Conservation (phyloP, 345 rosid species). For the Geranium rotundifolium region DNA sequence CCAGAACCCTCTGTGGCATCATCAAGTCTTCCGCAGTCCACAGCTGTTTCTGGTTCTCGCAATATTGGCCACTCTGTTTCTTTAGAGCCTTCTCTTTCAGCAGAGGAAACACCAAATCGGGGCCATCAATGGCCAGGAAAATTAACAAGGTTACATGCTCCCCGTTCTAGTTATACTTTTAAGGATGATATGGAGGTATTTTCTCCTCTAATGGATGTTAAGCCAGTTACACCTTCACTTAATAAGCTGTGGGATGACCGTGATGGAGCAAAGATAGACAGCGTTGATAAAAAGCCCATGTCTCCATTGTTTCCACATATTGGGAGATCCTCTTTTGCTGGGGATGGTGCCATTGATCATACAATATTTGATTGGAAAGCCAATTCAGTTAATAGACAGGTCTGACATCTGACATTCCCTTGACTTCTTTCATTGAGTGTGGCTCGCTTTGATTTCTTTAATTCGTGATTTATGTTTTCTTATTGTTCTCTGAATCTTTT, state of each 20-base stretch:
- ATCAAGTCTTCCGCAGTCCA: conserved; percentile 38
- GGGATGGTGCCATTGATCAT: conserved; percentile 52
- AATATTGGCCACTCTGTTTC: conserved; percentile 25
- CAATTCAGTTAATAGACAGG: conserved; percentile 65
- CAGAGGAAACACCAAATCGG: conserved; percentile 64
- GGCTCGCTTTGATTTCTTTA: too few relatives aligned
- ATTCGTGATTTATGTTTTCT: too few relatives aligned
- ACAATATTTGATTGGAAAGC: conserved; percentile 76
- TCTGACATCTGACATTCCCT: conserved; percentile 15
- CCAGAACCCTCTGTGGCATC: conserved; percentile 38
- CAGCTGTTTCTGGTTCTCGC: conserved; percentile 39
- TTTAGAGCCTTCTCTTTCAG: conserved; percentile 27
- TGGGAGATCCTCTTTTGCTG: conserved; percentile 55
- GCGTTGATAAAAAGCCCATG: conserved; percentile 53
- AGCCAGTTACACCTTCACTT: conserved; percentile 68
- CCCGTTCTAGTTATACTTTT: conserved; percentile 50
- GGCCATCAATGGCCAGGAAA: conserved; percentile 52
- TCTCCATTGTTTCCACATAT: conserved; percentile 50
- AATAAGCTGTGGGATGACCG: conserved; percentile 64
- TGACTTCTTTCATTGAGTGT: not conserved
- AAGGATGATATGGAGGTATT: conserved; percentile 93
- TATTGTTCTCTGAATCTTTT: conserved; percentile 1
- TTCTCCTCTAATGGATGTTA: conserved; percentile 80
- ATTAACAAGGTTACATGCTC: conserved; percentile 62
- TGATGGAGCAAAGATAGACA: conserved; percentile 49